Evolutionary conservation across 225 moss, liverwort and hornwort genomes (phyloP), one percentile per base, ranked within the genome.

Genomic region (Straminergon stramineum): DNA sequence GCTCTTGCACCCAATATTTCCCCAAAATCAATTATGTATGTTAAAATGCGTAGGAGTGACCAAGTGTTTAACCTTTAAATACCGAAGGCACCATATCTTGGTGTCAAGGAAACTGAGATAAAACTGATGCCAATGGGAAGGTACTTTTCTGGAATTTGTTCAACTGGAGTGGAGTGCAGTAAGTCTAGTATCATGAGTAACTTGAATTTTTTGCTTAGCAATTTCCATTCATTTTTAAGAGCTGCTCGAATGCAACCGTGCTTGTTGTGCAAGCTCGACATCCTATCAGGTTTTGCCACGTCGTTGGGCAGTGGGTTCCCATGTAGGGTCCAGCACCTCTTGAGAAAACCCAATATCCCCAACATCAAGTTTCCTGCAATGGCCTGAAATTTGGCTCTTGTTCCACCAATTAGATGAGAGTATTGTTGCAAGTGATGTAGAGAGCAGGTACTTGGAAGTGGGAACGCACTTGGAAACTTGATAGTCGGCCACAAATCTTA

Each of bases 381-480:
- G 20, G 34, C 22, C 9, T n/a, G 23, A n/a, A 22, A n/a, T n/a
- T n/a, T 21, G 22, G 10, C 22, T n/a, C 12, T 23, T 9, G 13
- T 12, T 69, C 13, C 69, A 69, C 13, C 8, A n/a, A n/a, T 69
- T 68, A 68, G 37, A 37, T 68, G 37, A 68, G 21, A 68, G 11
- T 20, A 68, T 0, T 37, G 6, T 37, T 68, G 20, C 37, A 68
- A 37, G n/a, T 68, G n/a, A 35, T 68, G 21, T 37, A n/a, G 6
- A 37, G 21, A 68, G 37, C 4, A 68, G 1, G 21, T 37, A n/a
- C 22, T 68, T 22, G 6, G 22, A 68, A n/a, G 6, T 37, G 4
- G n/a, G 13, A n/a, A 21, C 2, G 1, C 13, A n/a, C 13, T n/a
- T 68, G 4, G n/a, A 3, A 20, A 68, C 22, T 10, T 22, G 1